These are phyloP conservation scores for Verticillium zaregamsianum DNA, from an alignment of 2,329 filamentous ascomycete genomes.

Conservation along the genomic window DNA sequence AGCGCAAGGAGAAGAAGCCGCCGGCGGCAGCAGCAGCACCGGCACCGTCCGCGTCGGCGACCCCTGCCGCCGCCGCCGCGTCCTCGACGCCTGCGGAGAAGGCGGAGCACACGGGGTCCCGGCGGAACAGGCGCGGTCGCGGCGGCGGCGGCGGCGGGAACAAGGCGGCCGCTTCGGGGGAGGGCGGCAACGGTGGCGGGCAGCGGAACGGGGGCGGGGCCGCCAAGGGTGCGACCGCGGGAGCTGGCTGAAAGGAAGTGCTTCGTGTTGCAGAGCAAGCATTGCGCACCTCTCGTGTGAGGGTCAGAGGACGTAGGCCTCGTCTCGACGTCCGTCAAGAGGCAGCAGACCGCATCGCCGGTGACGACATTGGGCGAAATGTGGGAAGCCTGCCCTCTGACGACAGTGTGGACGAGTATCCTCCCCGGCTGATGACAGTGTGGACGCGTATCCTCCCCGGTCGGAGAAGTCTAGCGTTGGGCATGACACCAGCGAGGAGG, in stretches of 20 bases:
- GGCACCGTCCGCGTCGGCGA: neutral
- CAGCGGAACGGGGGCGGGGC: conserved; percentile 1
- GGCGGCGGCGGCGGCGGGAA: conserved; percentile 13
- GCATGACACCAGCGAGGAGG: too few species aligned
- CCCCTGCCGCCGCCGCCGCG: conserved; percentile 2
- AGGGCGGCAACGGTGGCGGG: neutral
- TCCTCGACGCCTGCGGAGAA: conserved; percentile 3
- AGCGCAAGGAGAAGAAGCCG: conserved; percentile 63
- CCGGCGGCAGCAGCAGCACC: conserved; percentile 6
- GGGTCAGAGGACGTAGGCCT: neutral
- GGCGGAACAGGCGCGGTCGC: conserved; percentile 19
- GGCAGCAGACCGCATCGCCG: neutral
- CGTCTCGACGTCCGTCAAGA: neutral
- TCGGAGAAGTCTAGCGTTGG: too few species aligned
- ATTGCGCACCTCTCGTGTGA: too few species aligned
- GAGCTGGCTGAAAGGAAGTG: conserved; percentile 8
- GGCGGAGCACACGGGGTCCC: conserved; percentile 6
- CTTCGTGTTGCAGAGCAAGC: neutral
- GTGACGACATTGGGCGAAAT: too few species aligned
- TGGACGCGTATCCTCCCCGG: too few species aligned
- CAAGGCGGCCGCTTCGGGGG: conserved; percentile 2
- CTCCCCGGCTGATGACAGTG: too few species aligned
- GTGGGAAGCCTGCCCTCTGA: too few species aligned
- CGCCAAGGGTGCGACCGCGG: conserved; percentile 4
- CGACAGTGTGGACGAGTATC: too few species aligned